Conservation (phyloP, 2,329 filamentous ascomycete genomes). For the Zymoseptoria pseudotritici region DNA sequence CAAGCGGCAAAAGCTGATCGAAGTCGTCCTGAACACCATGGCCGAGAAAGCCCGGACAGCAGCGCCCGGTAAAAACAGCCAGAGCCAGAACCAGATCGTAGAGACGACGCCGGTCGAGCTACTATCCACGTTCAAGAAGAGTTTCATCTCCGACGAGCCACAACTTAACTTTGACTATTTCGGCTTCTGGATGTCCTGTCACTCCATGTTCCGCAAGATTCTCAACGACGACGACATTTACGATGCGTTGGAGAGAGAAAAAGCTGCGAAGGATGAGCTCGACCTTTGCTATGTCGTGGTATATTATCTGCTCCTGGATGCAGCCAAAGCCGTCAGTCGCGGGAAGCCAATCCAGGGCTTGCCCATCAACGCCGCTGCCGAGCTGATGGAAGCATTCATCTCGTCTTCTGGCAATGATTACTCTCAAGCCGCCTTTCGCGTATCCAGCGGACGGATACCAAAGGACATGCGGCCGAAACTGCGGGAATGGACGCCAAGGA, state of each 20-base stretch:
- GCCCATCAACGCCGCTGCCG: neutral
- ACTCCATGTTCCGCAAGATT: neutral
- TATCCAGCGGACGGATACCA: constrained; percentile 2
- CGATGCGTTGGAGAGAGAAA: neutral
- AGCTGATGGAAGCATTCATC: neutral
- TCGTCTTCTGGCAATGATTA: neutral
- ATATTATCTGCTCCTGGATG: neutral
- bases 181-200: neutral
- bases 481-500: neutral
- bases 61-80: neutral
- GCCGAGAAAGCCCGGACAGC: neutral
- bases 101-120: neutral
- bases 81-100: neutral
- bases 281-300: neutral
- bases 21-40: neutral
- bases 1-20: neutral
- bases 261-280: neutral
- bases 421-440: neutral
- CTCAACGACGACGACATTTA: neutral
- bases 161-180: constrained; percentile 1
- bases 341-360: neutral
- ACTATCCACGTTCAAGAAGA: neutral
- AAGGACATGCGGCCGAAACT: neutral
- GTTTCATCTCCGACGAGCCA: constrained; percentile 1
- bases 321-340: neutral